Conservation (phyloP, 345 rosid species). For the Dimocarpus longan region DNA sequence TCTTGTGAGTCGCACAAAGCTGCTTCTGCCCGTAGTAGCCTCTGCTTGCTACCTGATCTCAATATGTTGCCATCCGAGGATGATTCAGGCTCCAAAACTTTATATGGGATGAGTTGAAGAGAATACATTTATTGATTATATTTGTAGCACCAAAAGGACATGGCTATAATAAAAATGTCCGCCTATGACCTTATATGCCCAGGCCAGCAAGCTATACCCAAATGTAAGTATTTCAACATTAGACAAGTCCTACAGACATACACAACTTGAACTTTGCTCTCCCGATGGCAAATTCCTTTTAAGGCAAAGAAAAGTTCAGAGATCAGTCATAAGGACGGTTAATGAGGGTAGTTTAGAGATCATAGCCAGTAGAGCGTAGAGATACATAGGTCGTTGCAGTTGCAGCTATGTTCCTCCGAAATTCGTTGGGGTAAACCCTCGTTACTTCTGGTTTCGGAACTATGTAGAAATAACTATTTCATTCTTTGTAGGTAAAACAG, state of each 20-base stretch:
- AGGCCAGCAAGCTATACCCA: constrained; percentile 4
- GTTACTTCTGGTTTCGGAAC: constrained; percentile 27
- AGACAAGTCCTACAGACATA: neutral
- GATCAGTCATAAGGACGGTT: constrained; percentile 1
- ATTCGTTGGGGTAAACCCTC: constrained; percentile 40
- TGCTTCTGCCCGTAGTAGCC: constrained; percentile 11
- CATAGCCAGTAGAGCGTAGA: neutral
- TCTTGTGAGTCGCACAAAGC: constrained; percentile 30
- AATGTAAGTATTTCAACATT: constrained; percentile 8
- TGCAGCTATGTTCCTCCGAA: constrained; percentile 11
- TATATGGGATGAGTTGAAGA: constrained; percentile 42
- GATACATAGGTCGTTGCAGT: constrained; percentile 16
- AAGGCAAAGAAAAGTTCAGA: neutral
- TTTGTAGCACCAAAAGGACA: neutral
- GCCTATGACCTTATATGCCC: neutral
- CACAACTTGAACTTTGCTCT: neutral
- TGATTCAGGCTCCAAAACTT: constrained; percentile 38
- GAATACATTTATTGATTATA: neutral
- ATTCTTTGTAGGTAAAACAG: constrained; percentile 36
- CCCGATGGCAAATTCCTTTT: neutral
- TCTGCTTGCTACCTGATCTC: constrained; percentile 67
- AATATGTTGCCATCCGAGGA: constrained; percentile 67
- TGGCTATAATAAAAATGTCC: neutral
- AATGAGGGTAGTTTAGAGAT: constrained; percentile 14
- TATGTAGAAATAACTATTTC: constrained; percentile 29